These are phyloP conservation scores for Chrysoporthe austroafricana DNA, from an alignment of 2,329 filamentous ascomycete genomes.

Conservation along the genomic window DNA sequence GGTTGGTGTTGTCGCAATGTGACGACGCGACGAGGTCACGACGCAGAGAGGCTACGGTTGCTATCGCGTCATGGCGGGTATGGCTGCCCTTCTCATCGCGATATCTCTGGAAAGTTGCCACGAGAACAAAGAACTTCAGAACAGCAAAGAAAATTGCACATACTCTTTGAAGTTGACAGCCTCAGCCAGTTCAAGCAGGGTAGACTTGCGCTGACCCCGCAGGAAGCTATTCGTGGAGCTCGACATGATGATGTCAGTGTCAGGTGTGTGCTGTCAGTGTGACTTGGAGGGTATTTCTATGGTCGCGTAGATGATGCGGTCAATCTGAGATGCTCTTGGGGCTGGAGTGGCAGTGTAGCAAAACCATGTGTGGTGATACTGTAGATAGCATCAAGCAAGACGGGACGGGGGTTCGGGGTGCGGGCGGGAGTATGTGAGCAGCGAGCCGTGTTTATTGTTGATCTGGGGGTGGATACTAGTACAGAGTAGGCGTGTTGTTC, in stretches of 20 bases:
- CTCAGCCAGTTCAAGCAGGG: slow-evolving; percentile 75
- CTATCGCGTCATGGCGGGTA: neutral
- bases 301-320: slow-evolving; percentile 36
- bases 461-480: slow-evolving; percentile 4
- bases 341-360: slow-evolving; percentile 11
- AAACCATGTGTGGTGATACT: slow-evolving; percentile 12
- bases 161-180: slow-evolving; percentile 74
- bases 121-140: neutral
- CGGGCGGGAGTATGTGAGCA: neutral
- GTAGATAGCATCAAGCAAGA: slow-evolving; percentile 20
- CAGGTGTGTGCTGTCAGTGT: slow-evolving; percentile 34
- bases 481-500: neutral
- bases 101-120: neutral
- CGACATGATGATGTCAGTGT: slow-evolving; percentile 60
- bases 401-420: slow-evolving; percentile 5
- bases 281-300: slow-evolving; percentile 33
- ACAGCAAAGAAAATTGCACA: slow-evolving; percentile 39
- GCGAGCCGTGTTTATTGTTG: slow-evolving; percentile 18
- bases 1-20: slow-evolving; percentile 5
- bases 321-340: slow-evolving; percentile 34
- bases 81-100: neutral
- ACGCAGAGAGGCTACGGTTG: neutral
- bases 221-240: slow-evolving; percentile 69
- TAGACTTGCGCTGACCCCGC: slow-evolving; percentile 79
- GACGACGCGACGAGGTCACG: slow-evolving; percentile 4